phyloP scores from a whole-genome alignment of 352 stramenopile species.

The Phytophthora multivora region DNA sequence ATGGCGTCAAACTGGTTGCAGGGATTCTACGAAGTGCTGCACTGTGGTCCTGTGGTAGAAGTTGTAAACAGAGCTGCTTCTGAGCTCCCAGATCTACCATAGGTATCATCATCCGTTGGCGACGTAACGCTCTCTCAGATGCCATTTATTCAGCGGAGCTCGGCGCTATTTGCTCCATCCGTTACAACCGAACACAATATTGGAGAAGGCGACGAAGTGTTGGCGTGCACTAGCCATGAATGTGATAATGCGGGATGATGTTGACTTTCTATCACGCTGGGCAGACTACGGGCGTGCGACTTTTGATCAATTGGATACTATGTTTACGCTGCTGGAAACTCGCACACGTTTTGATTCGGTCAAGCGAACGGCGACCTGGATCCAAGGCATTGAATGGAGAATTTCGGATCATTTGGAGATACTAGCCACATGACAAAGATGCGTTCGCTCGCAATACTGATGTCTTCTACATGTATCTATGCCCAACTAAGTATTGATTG shows the following conservation, averaged over 20 bases:
- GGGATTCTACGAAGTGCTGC: constrained; percentile 5
- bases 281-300: not conserved
- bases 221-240: too few relatives aligned
- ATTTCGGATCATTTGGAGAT: not conserved
- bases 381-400: not conserved
- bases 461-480: too few relatives aligned
- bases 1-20: constrained; percentile 9
- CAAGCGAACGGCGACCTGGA: not conserved
- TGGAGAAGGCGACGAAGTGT: too few relatives aligned
- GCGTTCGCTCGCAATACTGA: too few relatives aligned
- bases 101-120: not conserved
- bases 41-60: not conserved
- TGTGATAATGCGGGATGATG: not conserved
- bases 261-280: not conserved
- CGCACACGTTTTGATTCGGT: too few relatives aligned
- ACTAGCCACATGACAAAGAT: not conserved
- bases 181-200: too few relatives aligned
- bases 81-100: not conserved
- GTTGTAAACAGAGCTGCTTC: not conserved
- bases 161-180: too few relatives aligned
- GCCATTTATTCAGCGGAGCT: too few relatives aligned
- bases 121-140: too few relatives aligned
- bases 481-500: not conserved
- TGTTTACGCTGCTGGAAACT: not conserved
- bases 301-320: not conserved